phyloP scores from a whole-genome alignment of 202 grass and related monocot genomes.

The Zoysia matrella region DNA sequence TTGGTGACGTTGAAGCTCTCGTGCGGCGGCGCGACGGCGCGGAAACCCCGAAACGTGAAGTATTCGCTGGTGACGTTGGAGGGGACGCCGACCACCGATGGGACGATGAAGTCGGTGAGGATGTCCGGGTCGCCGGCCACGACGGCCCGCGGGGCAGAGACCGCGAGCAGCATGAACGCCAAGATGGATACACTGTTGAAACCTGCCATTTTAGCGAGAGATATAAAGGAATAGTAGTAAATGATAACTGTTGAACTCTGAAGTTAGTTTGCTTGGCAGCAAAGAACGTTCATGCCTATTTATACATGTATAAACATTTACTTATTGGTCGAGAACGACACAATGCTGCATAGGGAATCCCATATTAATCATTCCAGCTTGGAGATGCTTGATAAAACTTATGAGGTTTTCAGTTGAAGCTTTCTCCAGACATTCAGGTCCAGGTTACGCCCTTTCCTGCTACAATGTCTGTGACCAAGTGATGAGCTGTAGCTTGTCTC shows the following conservation, averaged over 20 bases:
- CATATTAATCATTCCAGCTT: not conserved
- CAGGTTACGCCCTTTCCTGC: not conserved
- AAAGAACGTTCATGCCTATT: not conserved
- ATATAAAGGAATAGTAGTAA: not conserved
- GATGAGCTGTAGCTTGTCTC: too few species aligned
- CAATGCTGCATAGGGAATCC: not conserved
- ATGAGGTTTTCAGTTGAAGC: not conserved
- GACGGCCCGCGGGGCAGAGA: not conserved
- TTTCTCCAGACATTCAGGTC: not conserved
- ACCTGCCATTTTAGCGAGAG: not conserved
- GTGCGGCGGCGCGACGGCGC: not conserved
- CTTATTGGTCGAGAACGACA: not conserved
- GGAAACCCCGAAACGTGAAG: not conserved
- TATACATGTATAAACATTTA: not conserved
- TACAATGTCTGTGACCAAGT: not conserved
- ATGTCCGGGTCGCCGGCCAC: conserved; percentile 5
- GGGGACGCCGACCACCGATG: not conserved
- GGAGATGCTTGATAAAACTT: not conserved
- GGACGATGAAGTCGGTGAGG: not conserved
- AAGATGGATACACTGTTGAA: not conserved
- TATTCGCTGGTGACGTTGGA: not conserved
- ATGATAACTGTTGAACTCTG: not conserved
- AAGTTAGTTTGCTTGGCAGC: not conserved
- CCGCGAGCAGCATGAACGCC: not conserved
- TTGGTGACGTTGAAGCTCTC: conserved; percentile 32